These are phyloP conservation scores for Dendrobium catenatum DNA, from an alignment of 106 monocot species.

Conservation along the genomic window DNA sequence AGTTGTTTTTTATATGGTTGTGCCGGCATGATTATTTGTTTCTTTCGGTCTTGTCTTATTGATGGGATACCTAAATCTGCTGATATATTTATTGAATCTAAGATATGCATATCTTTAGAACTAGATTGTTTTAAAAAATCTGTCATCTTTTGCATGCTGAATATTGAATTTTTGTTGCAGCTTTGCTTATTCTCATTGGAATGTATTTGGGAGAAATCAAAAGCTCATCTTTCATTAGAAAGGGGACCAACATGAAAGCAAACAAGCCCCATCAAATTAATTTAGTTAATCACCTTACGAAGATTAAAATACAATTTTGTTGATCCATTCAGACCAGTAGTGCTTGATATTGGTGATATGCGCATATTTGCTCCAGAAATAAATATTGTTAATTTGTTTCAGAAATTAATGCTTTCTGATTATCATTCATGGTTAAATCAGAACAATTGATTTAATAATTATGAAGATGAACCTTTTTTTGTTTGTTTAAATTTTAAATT, in stretches of 20 bases:
- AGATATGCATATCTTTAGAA: background rate
- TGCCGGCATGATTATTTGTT: background rate
- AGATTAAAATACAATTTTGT: background rate
- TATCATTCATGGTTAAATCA: background rate
- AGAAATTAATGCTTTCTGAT: background rate
- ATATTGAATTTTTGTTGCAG: slow-evolving; percentile 41
- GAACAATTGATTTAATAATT: background rate
- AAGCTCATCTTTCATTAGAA: slow-evolving; percentile 92
- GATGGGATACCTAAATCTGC: background rate
- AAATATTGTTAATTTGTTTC: background rate
- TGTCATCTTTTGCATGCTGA: background rate
- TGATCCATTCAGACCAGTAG: background rate
- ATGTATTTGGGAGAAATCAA: slow-evolving; percentile 95
- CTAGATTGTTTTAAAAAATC: background rate
- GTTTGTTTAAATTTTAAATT: background rate
- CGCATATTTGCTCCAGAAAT: background rate
- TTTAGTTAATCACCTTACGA: background rate
- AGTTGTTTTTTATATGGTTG: background rate
- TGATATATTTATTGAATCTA: background rate
- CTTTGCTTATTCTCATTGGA: slow-evolving; percentile 98
- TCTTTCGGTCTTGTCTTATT: background rate
- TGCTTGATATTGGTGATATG: background rate
- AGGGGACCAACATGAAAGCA: slow-evolving; percentile 54
- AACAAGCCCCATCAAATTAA: no score
- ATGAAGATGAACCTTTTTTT: background rate